Conservation (phyloP, 768 basidiomycete genomes). For the Leccinum longicurvipes region DNA sequence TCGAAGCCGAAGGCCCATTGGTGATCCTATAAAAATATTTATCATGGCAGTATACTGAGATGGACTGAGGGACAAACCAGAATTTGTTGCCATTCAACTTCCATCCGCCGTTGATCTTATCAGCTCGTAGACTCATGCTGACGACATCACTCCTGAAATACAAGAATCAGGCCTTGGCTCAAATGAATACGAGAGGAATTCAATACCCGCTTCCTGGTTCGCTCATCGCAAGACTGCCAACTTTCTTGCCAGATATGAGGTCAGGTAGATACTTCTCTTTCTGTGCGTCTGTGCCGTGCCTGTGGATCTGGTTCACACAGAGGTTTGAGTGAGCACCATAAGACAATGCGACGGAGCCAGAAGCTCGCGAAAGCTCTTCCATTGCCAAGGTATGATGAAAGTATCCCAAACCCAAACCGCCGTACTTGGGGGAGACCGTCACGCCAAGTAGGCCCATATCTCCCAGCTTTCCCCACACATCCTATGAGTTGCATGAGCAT, state of each 20-base stretch:
- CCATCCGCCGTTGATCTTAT: slow-evolving; percentile 74
- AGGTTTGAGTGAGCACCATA: slow-evolving; percentile 93
- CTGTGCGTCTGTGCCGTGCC: slow-evolving; percentile 81
- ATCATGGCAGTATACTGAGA: neutral
- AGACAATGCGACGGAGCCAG: slow-evolving; percentile 88
- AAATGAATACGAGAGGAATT: neutral
- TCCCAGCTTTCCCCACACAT: slow-evolving; percentile 86
- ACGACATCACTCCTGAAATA: slow-evolving; percentile 75
- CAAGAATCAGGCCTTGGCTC: neutral
- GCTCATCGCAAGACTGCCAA: slow-evolving; percentile 93
- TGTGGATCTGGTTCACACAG: slow-evolving; percentile 81
- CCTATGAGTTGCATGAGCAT: slow-evolving; percentile 40
- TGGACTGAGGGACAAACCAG: slow-evolving; percentile 50
- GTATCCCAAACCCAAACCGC: slow-evolving; percentile 83
- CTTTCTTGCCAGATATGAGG: slow-evolving; percentile 73
- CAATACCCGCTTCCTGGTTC: slow-evolving; percentile 75
- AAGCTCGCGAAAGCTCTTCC: slow-evolving; percentile 90
- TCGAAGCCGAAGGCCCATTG: slow-evolving; percentile 89
- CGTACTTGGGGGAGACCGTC: slow-evolving; percentile 76
- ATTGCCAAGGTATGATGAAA: slow-evolving; percentile 88
- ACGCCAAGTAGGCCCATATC: slow-evolving; percentile 90
- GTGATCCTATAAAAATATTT: slow-evolving; percentile 68
- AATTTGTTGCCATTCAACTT: slow-evolving; percentile 88
- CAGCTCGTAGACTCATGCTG: slow-evolving; percentile 83
- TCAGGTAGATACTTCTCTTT: slow-evolving; percentile 79